Evolutionary conservation across 257 asterid species (phyloP), one percentile per base, ranked within the genome.

Genomic region (Solanum medicagineum): DNA sequence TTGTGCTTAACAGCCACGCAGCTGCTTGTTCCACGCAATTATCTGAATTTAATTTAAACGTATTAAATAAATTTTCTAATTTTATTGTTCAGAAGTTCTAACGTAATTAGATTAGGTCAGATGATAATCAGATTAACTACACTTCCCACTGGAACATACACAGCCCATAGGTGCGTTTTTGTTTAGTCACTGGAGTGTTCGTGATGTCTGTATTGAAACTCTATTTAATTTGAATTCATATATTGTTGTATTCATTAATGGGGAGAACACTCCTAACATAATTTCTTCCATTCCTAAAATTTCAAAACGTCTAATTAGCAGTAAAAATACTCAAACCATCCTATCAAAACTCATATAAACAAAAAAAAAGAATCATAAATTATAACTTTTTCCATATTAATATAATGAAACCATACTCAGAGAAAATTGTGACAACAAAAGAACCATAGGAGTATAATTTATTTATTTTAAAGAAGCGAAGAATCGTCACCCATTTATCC

Each of bases 1-100:
- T 89, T 84, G 84, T 84, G 88, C 88, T 87, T 89, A 89, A 89
- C 84, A 81, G 89, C 88, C 88, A 86, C 85, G 87, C 90, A 85
- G 86, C 89, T 40, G 56, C 17, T 10, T 22, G 69, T 0, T 20
- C 12, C 11, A 15, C 20, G 1, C n/a, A 2, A 56, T 12, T 51
- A 32, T 32, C 36, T 32, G 36, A 32, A 32, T 32, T 32, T 32
- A 32, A 32, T 32, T 32, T 32, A 32, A 32, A 32, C 4, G 36
- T 32, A 56, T 7, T 56, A 56, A 1, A 57, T 57, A 8, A 9
- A 26, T 19, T 10, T 32, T 40, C 9, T 71, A 3, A 7, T 20
- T 44, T 45, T 12, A n/a, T 49, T 44, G 12, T 10, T 19, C 36
- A 24, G 0, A 17, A 2, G 0, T 40, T 29, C 5, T 13, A 10